Base-by-base conservation (phyloP, 805 yeast genomes). In the Myxozyma geophila region DNA sequence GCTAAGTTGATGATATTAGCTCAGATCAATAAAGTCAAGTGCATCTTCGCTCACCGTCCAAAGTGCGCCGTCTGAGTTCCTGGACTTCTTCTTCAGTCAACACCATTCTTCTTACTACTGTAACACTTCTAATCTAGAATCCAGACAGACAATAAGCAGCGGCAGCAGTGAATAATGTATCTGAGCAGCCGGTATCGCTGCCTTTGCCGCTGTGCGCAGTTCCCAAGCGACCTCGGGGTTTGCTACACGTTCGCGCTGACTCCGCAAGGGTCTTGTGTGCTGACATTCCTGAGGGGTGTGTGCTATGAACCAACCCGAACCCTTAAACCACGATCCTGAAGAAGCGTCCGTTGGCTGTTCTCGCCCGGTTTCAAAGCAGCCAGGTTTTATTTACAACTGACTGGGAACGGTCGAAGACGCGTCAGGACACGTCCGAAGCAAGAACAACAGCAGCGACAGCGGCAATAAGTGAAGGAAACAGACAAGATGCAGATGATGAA, bases 1-100 rank as follows among this genome's bases (percentile, higher is more conserved):
- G 88, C 88, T 76, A 17, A 28, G n/a, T 17, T 15, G 13, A 21
- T 8, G 44, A 13, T 44, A 35, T 41, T 35, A 40, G 40, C 19
- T 7, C 21, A 28, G 28, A 28, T 28, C 28, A 28, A 28, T 28
- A 28, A 28, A 28, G 28, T 7, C 23, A n/a, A 9, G 10, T 9
- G 15, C 6, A 23, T 13, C 12, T 15, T 44, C 7, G 13, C 60
- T 15, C 61, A 58, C 66, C 66, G 19, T 59, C 62, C n/a, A 67
- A 39, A 7, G 62, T 60, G 17, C 41, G 33, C n/a, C 23, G 36
- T 9, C 64, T 57, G 12, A 67, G 59, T 15, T 49, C 67, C 40
- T 23, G 37, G 7, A 57, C 46, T 15, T 37, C 48, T 23, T 43
- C 37, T 15, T 53, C 57, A 33, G 15, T 28, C 15, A 53, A 48